A percentile compares a stretch with the other conserved stretches of the same genome.
These are phyloP conservation scores for Trametes cingulata DNA, from an alignment of 768 basidiomycete species.

Conservation along the genomic window DNA sequence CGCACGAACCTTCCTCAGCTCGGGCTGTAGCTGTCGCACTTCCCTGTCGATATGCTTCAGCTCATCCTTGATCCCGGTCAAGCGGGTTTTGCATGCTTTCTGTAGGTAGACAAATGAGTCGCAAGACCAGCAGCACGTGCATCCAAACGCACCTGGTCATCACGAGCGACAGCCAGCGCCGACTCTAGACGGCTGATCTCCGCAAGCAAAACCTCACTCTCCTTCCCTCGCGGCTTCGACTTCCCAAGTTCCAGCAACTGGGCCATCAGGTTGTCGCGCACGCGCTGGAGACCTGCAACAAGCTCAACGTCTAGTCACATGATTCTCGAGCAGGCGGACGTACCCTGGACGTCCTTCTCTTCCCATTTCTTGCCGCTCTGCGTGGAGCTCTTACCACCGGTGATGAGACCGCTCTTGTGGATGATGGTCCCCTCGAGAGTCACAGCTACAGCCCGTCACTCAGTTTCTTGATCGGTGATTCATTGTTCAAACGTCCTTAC, in stretches of 20 bases:
- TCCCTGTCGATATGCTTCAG: conserved; percentile 78
- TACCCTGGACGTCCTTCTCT: conserved; percentile 90
- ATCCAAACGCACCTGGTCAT: conserved; percentile 65
- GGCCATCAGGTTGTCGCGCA: conserved; percentile 66
- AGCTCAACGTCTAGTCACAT: not conserved
- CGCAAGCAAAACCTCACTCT: conserved; percentile 75
- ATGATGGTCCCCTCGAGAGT: conserved; percentile 96
- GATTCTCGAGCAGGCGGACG: not conserved
- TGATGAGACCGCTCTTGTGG: conserved; percentile 96
- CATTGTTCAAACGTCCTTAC: conserved; percentile 44
- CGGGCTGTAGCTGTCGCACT: conserved; percentile 63
- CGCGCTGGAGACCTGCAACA: conserved; percentile 51
- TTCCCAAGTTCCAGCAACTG: conserved; percentile 85
- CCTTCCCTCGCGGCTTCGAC: conserved; percentile 79
- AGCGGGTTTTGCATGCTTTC: conserved; percentile 74
- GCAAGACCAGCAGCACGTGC: too few relatives aligned
- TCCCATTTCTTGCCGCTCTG: conserved; percentile 87
- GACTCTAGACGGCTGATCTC: conserved; percentile 83
- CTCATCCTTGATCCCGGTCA: conserved; percentile 82
- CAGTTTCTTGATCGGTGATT: not conserved
- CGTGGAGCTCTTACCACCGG: conserved; percentile 85
- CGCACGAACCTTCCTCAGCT: conserved; percentile 62
- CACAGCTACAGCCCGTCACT: conserved; percentile 59
- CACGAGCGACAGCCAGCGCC: conserved; percentile 68
- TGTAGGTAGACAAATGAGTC: conserved; percentile 31